Percentiles rank a stretch among this genome's conserved stretches.
Evolutionary conservation across 1,284 basidiomycete genomes (phyloP).

Genomic region (Trichosporon ovoides): DNA sequence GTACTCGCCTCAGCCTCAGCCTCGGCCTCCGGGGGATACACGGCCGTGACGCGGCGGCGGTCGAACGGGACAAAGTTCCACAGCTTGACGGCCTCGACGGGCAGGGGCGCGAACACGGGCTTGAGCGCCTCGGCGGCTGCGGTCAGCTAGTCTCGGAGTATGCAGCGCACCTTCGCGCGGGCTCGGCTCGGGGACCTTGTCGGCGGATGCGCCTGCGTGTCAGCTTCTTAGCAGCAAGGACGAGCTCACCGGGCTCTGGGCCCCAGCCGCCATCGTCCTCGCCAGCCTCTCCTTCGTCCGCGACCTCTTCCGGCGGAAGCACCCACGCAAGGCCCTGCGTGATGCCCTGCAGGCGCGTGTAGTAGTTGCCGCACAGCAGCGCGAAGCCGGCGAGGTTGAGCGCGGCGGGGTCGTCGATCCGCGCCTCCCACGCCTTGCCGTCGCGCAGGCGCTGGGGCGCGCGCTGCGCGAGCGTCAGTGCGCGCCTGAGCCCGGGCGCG

Average conservation of each 20-base stretch:
- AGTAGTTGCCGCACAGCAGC: slow-evolving; percentile 26
- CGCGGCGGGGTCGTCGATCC: slow-evolving; percentile 13
- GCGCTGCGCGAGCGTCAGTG: slow-evolving; percentile 25
- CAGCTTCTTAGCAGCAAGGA: neutral
- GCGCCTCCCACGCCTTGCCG: slow-evolving; percentile 31
- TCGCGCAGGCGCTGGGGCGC: slow-evolving; percentile 21
- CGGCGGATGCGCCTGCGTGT: neutral
- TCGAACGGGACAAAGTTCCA: slow-evolving; percentile 30
- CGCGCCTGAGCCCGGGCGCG: slow-evolving; percentile 14
- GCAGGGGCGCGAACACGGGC: neutral
- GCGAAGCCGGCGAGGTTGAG: slow-evolving; percentile 34
- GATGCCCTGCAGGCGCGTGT: slow-evolving; percentile 6
- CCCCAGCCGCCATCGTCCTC: slow-evolving; percentile 25
- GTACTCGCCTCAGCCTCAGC: no score
- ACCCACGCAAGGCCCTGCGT: neutral
- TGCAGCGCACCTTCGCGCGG: slow-evolving; percentile 8
- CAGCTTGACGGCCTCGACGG: neutral
- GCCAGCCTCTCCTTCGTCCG: neutral
- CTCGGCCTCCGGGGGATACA: slow-evolving; percentile 17
- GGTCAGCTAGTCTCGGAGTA: neutral
- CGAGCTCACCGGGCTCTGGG: neutral
- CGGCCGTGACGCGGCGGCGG: slow-evolving; percentile 25
- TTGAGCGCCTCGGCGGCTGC: slow-evolving; percentile 5
- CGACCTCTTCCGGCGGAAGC: slow-evolving; percentile 8
- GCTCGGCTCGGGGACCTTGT: neutral